Evolutionary conservation across 1,284 basidiomycete species (phyloP), one percentile per base, ranked within the genome.

Genomic region (Tremellales sp.): DNA sequence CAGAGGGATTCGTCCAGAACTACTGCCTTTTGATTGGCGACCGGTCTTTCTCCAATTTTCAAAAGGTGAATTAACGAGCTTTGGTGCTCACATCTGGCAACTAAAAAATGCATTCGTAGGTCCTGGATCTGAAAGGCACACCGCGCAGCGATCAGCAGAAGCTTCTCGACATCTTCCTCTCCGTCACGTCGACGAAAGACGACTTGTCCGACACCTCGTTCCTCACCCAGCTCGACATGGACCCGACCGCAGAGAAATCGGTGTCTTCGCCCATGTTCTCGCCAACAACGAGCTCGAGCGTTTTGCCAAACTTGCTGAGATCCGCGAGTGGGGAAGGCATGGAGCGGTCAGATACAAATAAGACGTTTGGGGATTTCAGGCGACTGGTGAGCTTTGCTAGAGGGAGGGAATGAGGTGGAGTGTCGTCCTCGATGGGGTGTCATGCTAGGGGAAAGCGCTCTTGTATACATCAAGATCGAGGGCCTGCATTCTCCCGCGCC

Each of bases 91-190:
- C 10, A 40, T 41, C 13, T 16, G 2, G 29, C 10, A 10, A 16
- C 18, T 19, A 13, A 36, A 10, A 13, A 34, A 14, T 18, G 36
- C 27, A 42, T 43, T n/a, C 21, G 29, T 33, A 22, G 89, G 86
- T 94, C 47, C 80, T 98, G 22, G 94, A 98, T 68, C 80, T 98
- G 47, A 97, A 95, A 68, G 94, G 93, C 9, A 89, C 91, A 0
- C 82, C 87, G 0, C 87, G 89, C 51, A 68, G 76, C 8, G 85
- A 89, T 44, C 90, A 97, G 74, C 91, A 92, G 71, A 81, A 81
- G 57, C 80, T 98, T 8, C 78, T 95, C 31, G 93, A 97, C 70
- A 80, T 84, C 14, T 97, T 97, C 75, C 76, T 97, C 32, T 85
- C 86, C 3, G 84, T 89, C 47, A 94, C 91, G 16, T 91, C 88